These are phyloP conservation scores for Dendrobium huoshanense DNA, from an alignment of 106 monocot genomes.

Conservation along the genomic window DNA sequence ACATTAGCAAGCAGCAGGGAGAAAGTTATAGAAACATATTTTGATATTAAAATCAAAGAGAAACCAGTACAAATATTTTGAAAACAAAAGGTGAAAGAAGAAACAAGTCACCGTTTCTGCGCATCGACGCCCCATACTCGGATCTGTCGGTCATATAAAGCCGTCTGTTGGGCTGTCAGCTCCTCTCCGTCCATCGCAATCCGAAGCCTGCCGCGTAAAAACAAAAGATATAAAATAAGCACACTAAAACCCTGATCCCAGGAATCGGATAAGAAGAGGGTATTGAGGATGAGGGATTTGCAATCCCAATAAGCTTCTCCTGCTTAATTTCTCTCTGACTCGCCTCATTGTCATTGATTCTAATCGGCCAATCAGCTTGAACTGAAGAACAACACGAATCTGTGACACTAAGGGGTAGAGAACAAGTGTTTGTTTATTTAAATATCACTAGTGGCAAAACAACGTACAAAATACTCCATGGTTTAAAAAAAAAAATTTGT, in stretches of 20 bases:
- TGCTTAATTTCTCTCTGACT: neutral
- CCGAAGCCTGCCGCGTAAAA: conserved; percentile 14
- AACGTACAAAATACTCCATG: too few species aligned
- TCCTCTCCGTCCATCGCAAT: conserved; percentile 65
- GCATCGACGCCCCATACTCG: conserved; percentile 94
- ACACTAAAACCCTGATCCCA: neutral
- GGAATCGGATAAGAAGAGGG: neutral
- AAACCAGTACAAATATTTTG: neutral
- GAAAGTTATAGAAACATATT: neutral
- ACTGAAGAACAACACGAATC: neutral
- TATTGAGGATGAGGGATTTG: neutral
- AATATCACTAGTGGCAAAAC: too few species aligned
- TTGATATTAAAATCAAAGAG: neutral
- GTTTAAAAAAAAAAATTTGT: too few species aligned
- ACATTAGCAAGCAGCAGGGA: neutral
- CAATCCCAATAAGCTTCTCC: neutral
- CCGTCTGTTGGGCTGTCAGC: conserved; percentile 87
- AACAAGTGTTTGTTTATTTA: neutral
- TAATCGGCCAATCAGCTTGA: too few species aligned
- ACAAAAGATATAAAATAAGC: neutral
- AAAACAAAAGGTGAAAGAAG: neutral
- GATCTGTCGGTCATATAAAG: conserved; percentile 91
- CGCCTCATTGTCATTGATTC: too few species aligned
- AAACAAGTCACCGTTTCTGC: conserved; percentile 46
- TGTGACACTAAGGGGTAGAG: neutral